Evolutionary conservation across 768 basidiomycete genomes (phyloP).

Genomic region (Naganishia vishniacii): DNA sequence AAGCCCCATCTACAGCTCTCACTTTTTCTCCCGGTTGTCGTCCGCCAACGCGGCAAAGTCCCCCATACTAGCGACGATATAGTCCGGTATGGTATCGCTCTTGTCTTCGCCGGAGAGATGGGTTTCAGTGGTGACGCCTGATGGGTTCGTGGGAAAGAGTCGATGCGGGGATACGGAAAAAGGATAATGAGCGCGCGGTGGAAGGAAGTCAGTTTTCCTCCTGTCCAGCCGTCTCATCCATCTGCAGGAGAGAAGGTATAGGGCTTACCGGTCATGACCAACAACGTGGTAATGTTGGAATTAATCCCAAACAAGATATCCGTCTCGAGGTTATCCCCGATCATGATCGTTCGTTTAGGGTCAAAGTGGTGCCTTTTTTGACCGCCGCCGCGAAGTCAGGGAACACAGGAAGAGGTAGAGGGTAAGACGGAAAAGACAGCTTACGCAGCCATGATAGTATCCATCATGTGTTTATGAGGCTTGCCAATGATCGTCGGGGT

Average conservation of each 20-base stretch:
- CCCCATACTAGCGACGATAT: slow-evolving; percentile 71
- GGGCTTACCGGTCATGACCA: slow-evolving; percentile 77
- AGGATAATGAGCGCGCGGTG: not conserved
- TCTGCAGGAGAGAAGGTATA: not conserved
- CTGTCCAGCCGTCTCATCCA: too few relatives aligned
- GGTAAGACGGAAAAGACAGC: not conserved
- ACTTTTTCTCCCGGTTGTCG: too few relatives aligned
- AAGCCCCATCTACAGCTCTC: too few relatives aligned
- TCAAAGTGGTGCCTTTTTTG: slow-evolving; percentile 84
- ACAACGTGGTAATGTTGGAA: slow-evolving; percentile 76
- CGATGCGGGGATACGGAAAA: not conserved
- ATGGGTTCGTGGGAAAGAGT: not conserved
- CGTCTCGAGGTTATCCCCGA: slow-evolving; percentile 90
- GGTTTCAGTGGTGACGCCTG: slow-evolving; percentile 70
- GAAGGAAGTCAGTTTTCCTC: too few relatives aligned
- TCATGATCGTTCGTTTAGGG: slow-evolving; percentile 80
- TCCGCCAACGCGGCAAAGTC: slow-evolving; percentile 56
- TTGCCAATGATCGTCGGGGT: slow-evolving; percentile 81
- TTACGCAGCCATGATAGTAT: slow-evolving; percentile 77
- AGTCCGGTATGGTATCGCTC: slow-evolving; percentile 71
- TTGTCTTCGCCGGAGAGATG: slow-evolving; percentile 69
- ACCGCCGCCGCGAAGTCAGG: too few relatives aligned
- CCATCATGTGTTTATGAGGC: slow-evolving; percentile 84
- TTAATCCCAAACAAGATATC: slow-evolving; percentile 89
- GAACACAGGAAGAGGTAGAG: not conserved